Evolutionary conservation across 129 eudicot species (phyloP), one percentile per base, ranked within the genome.

Genomic region (Flaveria robusta): DNA sequence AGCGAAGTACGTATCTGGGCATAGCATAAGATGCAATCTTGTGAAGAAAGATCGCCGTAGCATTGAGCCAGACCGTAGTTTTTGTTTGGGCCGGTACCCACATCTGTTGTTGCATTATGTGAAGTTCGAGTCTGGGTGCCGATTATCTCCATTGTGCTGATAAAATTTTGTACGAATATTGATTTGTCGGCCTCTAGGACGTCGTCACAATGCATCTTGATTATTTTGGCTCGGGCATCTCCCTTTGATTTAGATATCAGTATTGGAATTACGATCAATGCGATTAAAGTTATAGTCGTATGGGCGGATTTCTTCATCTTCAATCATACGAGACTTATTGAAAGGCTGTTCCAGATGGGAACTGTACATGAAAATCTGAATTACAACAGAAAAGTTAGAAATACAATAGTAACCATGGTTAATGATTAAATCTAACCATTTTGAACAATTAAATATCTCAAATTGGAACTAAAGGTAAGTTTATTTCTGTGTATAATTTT

Each of bases 31-130:
- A 82, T 83, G 56, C 97, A 91, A 62, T 91, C 90, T 18, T 85
- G 84, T 52, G 77, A 70, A 16, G 95, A 83, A 47, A 91, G 97
- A 74, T 88, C 97, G 27, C 85, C 83, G n/a, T 88, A 88, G 85
- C 97, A 91, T 70, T 91, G 90, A 3, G 89, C 87, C 4, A 91
- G 70, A 2, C 74, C 88, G 19, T 78, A 88, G 66, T 68, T 83
- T 3, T 60, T 62, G 70, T 88, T 81, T 13, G 71, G 81, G 9
- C 91, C 89, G 0, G 78, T 31, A 18, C 93, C 96, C 1, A 82
- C 63, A 1, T 65, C 39, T 50, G 87, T 85, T 23, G 55, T 67
- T 60, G 92, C 89, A 42, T 51, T 81, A 49, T 85, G 87, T 23
- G 83, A 37, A 5, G 72, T 78, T 66, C 84, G 83, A 16, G 89